phyloP scores from a whole-genome alignment of 176 grass and related monocot species.

The Melocanna baccifera region DNA sequence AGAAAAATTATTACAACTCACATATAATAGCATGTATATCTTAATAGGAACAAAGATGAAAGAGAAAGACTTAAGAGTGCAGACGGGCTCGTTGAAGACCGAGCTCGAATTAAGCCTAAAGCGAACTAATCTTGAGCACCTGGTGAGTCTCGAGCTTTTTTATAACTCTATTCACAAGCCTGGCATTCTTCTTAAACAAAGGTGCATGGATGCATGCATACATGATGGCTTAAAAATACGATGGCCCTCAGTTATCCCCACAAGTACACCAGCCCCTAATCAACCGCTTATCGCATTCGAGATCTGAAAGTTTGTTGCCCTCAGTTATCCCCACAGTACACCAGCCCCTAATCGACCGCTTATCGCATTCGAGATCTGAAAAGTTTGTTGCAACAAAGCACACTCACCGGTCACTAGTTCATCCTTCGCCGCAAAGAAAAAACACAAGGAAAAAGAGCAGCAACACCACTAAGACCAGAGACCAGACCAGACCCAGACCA shows the following conservation, averaged over 20 bases:
- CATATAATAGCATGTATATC: no score
- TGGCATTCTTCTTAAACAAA: not conserved
- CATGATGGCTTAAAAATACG: no score
- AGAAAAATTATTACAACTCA: no score
- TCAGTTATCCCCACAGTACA: not conserved
- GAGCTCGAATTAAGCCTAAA: no score
- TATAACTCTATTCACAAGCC: no score
- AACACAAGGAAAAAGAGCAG: not conserved
- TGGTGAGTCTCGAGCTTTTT: no score
- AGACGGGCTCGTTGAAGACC: no score
- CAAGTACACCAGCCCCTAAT: not conserved
- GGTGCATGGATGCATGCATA: not conserved
- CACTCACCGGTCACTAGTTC: not conserved
- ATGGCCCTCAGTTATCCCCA: not conserved
- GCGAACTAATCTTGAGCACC: no score
- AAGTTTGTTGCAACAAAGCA: constrained; percentile 23
- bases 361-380: not conserved
- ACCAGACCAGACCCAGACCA: not conserved
- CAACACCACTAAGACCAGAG: not conserved
- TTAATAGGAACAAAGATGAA: no score
- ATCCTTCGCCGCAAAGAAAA: constrained; percentile 39
- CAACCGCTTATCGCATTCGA: not conserved
- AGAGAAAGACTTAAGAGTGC: no score
- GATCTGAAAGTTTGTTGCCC: constrained; percentile 19
- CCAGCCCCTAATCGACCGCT: not conserved